Evolutionary conservation across 495 filamentous ascomycete species (phyloP), one percentile per base, ranked within the genome.

Genomic region (Penicillium chermesinum): DNA sequence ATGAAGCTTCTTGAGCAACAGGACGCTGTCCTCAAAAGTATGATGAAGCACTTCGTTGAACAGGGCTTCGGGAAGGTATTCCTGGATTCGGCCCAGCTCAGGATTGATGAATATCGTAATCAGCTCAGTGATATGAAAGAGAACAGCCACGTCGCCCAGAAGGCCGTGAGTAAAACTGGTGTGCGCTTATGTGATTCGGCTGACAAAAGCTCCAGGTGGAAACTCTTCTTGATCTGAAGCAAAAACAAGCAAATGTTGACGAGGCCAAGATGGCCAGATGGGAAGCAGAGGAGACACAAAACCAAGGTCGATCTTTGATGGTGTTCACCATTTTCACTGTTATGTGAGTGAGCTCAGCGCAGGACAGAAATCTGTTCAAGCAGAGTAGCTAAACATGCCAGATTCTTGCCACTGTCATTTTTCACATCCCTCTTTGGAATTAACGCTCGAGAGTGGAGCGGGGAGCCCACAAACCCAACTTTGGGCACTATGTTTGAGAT

Each of bases 301-400:
- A 74, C 32, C 82, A 85, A 52, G 81, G 79, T 32, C 71, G 78
- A 32, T 78, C 81, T 8, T 73, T 85, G 18, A 83, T 85, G 80
- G 81, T 85, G 17, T 85, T 86, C 57, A 86, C 81, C 14, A 80
- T 80, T 8, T 83, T 85, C 60, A 84, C 79, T 17, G 79, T 86
- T 48, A 78, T 85, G 50, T 84, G 77, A 58, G 64, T 79, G 7
- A 65, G 70, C 1, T n/a, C 9, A 8, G n/a, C n/a, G n/a, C n/a
- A n/a, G n/a, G n/a, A n/a, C n/a, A n/a, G n/a, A 19, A 16, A 21
- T 3, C 27, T 5, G 2, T 6, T 3, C 8, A 12, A 27, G 1
- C 8, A 73, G 52, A 55, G 17, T 12, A 10, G 20, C 49, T 49
- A 25, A 63, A 12, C 2, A 49, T 16, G 1, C 7, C 15, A 71